Conservation (phyloP, 1,284 basidiomycete genomes). For the Kalmanozyma brasiliensis region DNA sequence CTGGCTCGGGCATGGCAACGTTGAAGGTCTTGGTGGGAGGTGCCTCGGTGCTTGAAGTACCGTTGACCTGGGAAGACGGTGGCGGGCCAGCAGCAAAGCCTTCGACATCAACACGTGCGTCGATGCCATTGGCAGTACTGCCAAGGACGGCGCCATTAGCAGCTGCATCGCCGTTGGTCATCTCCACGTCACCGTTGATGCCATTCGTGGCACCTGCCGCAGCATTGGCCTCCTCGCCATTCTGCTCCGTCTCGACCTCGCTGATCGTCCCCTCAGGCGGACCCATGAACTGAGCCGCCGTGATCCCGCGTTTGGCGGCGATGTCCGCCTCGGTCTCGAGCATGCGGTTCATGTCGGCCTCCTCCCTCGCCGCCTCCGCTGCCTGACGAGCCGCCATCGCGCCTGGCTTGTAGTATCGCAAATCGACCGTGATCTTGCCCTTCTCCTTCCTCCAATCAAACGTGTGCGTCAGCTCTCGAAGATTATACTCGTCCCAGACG, state of each 20-base stretch:
- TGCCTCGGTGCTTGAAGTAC: slow-evolving; percentile 1
- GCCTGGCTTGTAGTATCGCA: slow-evolving; percentile 74
- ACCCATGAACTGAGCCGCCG: slow-evolving; percentile 43
- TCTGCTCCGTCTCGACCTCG: slow-evolving; percentile 10
- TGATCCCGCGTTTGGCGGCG: slow-evolving; percentile 37
- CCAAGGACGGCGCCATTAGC: slow-evolving; percentile 6
- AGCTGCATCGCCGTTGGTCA: slow-evolving; percentile 20
- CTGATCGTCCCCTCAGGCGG: slow-evolving; percentile 7
- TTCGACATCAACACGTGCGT: neutral
- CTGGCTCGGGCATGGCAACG: neutral
- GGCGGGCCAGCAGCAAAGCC: slow-evolving; percentile 5
- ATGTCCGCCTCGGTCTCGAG: slow-evolving; percentile 41
- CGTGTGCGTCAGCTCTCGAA: slow-evolving; percentile 65
- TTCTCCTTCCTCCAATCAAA: slow-evolving; percentile 63
- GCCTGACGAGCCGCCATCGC: slow-evolving; percentile 10
- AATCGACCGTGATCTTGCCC: slow-evolving; percentile 70
- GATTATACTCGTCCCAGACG: slow-evolving; percentile 72
- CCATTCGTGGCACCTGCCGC: neutral
- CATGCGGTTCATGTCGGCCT: slow-evolving; percentile 21
- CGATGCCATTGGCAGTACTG: slow-evolving; percentile 3
- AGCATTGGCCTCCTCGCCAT: slow-evolving; percentile 4
- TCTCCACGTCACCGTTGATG: slow-evolving; percentile 25
- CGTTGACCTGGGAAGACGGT: slow-evolving; percentile 28
- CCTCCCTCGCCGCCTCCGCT: slow-evolving; percentile 11
- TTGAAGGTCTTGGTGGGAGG: neutral